phyloP scores from a whole-genome alignment of 1,284 basidiomycete species.

The Entoloma clypeatum region DNA sequence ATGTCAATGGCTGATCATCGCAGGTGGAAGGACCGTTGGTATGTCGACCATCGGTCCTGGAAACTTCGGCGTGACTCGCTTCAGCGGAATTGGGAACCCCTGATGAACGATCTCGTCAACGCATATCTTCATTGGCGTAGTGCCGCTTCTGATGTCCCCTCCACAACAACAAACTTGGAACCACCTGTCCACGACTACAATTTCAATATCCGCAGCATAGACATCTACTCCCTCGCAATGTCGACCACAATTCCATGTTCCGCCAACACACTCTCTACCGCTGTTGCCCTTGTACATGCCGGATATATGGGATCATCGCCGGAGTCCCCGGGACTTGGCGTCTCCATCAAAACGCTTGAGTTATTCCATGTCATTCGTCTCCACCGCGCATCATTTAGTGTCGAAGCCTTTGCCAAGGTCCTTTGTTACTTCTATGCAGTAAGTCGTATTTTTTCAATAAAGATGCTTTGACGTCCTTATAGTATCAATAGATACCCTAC shows the following conservation, averaged over 20 bases:
- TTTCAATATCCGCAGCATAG: constrained; percentile 11
- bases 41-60: constrained; percentile 7
- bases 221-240: too few relatives aligned
- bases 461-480: constrained; percentile 1
- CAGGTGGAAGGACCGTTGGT: constrained; percentile 6
- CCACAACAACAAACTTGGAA: too few relatives aligned
- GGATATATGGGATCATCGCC: too few relatives aligned
- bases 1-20: too few relatives aligned
- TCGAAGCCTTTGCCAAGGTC: constrained; percentile 32
- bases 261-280: too few relatives aligned
- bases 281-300: too few relatives aligned
- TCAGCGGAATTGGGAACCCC: background rate
- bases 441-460: constrained; percentile 10
- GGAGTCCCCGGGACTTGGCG: too few relatives aligned
- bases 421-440: constrained; percentile 31
- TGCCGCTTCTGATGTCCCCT: background rate
- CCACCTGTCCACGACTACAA: background rate
- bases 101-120: background rate
- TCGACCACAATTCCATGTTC: too few relatives aligned
- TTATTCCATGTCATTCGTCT: constrained; percentile 22
- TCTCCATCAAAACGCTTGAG: constrained; percentile 26
- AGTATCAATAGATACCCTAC: constrained; percentile 21
- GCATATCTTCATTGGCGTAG: constrained; percentile 6
- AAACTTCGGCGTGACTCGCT: constrained; percentile 4
- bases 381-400: constrained; percentile 27